Percentiles rank a stretch among this genome's conserved stretches.
Evolutionary conservation across 1,139 yeast species (phyloP).

Genomic region (Yamadazyma epiphylla): DNA sequence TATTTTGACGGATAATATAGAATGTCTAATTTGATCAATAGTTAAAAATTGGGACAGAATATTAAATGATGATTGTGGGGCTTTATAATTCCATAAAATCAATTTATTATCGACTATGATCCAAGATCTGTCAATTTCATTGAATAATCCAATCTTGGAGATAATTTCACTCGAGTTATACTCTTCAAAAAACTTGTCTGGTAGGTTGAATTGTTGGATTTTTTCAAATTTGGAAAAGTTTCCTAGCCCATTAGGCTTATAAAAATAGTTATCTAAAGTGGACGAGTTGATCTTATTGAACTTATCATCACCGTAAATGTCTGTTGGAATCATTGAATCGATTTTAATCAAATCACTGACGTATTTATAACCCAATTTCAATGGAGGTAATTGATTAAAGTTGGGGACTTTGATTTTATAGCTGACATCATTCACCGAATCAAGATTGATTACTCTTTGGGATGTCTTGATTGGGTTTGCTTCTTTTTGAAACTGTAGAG

Average conservation of each 20-base stretch:
- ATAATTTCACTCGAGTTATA: constrained; percentile 64
- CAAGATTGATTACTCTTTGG: constrained; percentile 32
- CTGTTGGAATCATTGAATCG: constrained; percentile 45
- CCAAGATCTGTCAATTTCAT: constrained; percentile 85
- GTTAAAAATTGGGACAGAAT: constrained; percentile 65
- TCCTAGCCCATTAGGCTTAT: constrained; percentile 36
- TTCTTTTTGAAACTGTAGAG: constrained; percentile 32
- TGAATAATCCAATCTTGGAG: constrained; percentile 80
- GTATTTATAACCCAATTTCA: constrained; percentile 41
- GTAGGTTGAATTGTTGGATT: constrained; percentile 64
- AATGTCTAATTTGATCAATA: constrained; percentile 77
- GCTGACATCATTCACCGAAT: constrained; percentile 38
- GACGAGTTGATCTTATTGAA: constrained; percentile 36
- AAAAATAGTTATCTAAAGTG: constrained; percentile 40
- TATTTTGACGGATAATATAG: constrained; percentile 71
- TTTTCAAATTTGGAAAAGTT: constrained; percentile 77
- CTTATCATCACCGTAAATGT: constrained; percentile 38
- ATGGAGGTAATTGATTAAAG: constrained; percentile 41
- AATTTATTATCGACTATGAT: constrained; percentile 78
- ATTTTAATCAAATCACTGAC: constrained; percentile 43
- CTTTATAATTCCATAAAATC: constrained; percentile 76
- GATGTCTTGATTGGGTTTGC: constrained; percentile 26
- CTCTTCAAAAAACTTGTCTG: constrained; percentile 79
- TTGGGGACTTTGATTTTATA: constrained; percentile 44
- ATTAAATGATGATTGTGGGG: constrained; percentile 49